A percentile compares a stretch with the other conserved stretches of the same genome.
Conservation (phyloP, 2,329 filamentous ascomycete genomes). For the Scedosporium boydii region DNA sequence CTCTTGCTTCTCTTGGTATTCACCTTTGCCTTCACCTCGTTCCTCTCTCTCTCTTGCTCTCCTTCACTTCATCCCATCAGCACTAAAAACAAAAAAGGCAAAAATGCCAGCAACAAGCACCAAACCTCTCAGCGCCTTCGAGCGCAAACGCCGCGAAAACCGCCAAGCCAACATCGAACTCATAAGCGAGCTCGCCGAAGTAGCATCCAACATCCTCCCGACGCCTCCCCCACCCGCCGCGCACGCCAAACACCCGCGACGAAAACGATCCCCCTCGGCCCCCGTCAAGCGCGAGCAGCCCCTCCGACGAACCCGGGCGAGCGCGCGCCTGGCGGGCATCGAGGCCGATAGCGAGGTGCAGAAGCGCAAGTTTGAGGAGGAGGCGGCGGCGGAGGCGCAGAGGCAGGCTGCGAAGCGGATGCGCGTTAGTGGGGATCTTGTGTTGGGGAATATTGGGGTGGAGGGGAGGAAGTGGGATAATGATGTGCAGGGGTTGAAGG, state of each 20-base stretch:
- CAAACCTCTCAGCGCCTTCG: constrained; percentile 67
- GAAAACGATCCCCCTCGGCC: constrained; percentile 16
- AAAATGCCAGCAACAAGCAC: constrained; percentile 35
- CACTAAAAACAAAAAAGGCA: not conserved
- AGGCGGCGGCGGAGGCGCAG: constrained; percentile 30
- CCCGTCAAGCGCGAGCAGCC: constrained; percentile 34
- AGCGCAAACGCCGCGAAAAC: constrained; percentile 74
- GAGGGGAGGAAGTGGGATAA: constrained; percentile 69
- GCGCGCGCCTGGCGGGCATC: constrained; percentile 47
- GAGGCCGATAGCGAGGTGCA: constrained; percentile 35
- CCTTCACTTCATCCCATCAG: not conserved
- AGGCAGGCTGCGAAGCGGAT: constrained; percentile 47
- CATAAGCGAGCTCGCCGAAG: constrained; percentile 64
- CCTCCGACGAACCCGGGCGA: constrained; percentile 43
- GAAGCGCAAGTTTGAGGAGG: constrained; percentile 43
- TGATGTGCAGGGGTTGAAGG: constrained; percentile 54
- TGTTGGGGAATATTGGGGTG: constrained; percentile 67
- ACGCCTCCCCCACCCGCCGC: constrained; percentile 36
- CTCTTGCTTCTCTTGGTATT: not conserved
- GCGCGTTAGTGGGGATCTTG: constrained; percentile 48
- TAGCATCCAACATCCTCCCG: constrained; percentile 60
- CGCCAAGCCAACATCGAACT: constrained; percentile 78
- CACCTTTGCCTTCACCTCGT: not conserved
- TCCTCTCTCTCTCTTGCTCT: too few species aligned
- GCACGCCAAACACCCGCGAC: constrained; percentile 5